Conservation (phyloP, 345 rosid genomes). For the Stellera chamaejasme region DNA sequence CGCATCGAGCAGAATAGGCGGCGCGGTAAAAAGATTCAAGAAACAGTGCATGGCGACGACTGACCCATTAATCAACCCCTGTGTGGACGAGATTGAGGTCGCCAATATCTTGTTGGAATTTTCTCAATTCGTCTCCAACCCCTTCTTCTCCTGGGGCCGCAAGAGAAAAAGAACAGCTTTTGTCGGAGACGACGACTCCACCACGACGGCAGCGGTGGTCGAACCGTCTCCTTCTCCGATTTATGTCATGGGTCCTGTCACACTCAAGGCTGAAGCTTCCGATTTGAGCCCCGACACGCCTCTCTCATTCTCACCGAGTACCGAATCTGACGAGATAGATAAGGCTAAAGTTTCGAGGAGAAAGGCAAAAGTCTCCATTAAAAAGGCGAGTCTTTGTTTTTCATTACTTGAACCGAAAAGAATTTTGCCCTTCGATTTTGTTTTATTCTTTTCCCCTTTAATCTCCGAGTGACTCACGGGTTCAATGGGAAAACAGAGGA, state of each 20-base stretch:
- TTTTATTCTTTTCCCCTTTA: background rate
- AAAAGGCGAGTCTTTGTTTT: too few relatives aligned
- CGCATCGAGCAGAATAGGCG: too few relatives aligned
- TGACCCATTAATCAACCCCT: too few relatives aligned
- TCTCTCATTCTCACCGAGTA: constrained; percentile 22
- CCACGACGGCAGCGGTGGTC: too few relatives aligned
- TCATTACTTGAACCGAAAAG: too few relatives aligned
- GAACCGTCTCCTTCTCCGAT: too few relatives aligned
- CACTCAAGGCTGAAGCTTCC: constrained; percentile 14
- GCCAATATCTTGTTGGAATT: constrained; percentile 16
- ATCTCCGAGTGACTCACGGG: too few relatives aligned
- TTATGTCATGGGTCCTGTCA: too few relatives aligned
- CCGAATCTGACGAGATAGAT: constrained; percentile 23
- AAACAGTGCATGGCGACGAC: constrained; percentile 1
- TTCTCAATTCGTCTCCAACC: constrained; percentile 1
- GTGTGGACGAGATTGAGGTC: constrained; percentile 8
- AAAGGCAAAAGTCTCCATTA: constrained; percentile 6
- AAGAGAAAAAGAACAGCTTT: constrained; percentile 22
- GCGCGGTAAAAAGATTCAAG: background rate
- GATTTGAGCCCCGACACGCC: constrained; percentile 33
- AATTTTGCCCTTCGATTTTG: too few relatives aligned
- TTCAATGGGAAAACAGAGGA: constrained; percentile 18
- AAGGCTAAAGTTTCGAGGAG: constrained; percentile 14
- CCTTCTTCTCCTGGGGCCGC: constrained; percentile 20
- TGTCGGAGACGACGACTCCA: background rate